phyloP scores from a whole-genome alignment of 2,329 filamentous ascomycete genomes.

The Cordyceps javanica region DNA sequence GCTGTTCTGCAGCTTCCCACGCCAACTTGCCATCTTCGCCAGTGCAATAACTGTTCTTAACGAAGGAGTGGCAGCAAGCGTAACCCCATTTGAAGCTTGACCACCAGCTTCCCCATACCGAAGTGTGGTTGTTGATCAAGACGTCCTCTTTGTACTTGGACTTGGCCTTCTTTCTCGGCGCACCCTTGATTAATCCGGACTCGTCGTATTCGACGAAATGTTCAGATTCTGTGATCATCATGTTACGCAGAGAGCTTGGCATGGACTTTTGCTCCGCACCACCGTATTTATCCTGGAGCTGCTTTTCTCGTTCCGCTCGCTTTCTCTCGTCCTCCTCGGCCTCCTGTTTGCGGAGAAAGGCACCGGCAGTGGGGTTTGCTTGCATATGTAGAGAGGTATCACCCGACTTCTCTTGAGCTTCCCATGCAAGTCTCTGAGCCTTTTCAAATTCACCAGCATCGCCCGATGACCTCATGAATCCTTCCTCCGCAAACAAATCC shows the following conservation, averaged over 20 bases:
- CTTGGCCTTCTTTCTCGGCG: slow-evolving; percentile 65
- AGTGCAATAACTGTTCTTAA: slow-evolving; percentile 97
- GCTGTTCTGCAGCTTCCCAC: slow-evolving; percentile 68
- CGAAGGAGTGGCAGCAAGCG: slow-evolving; percentile 83
- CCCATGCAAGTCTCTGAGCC: slow-evolving; percentile 89
- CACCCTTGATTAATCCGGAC: slow-evolving; percentile 82
- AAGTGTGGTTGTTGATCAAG: slow-evolving; percentile 81
- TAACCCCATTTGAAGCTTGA: slow-evolving; percentile 93
- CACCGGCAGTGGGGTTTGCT: slow-evolving; percentile 91
- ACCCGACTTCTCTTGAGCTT: slow-evolving; percentile 77
- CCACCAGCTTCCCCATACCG: slow-evolving; percentile 98
- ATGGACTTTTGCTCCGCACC: slow-evolving; percentile 50
- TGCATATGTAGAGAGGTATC: slow-evolving; percentile 83
- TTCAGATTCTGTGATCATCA: slow-evolving; percentile 73
- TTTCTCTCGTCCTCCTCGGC: slow-evolving; percentile 64
- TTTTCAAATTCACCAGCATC: slow-evolving; percentile 90
- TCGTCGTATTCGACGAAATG: slow-evolving; percentile 93
- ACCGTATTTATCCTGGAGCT: slow-evolving; percentile 78
- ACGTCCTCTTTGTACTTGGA: slow-evolving; percentile 93
- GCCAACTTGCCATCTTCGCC: slow-evolving; percentile 80
- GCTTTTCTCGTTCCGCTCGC: slow-evolving; percentile 60
- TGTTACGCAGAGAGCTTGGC: slow-evolving; percentile 57
- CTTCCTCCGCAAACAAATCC: slow-evolving; percentile 82
- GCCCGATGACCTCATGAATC: slow-evolving; percentile 80
- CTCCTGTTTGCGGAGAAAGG: slow-evolving; percentile 76